phyloP scores from a whole-genome alignment of 1,139 yeast genomes.

The Sugiyamaella japonica region DNA sequence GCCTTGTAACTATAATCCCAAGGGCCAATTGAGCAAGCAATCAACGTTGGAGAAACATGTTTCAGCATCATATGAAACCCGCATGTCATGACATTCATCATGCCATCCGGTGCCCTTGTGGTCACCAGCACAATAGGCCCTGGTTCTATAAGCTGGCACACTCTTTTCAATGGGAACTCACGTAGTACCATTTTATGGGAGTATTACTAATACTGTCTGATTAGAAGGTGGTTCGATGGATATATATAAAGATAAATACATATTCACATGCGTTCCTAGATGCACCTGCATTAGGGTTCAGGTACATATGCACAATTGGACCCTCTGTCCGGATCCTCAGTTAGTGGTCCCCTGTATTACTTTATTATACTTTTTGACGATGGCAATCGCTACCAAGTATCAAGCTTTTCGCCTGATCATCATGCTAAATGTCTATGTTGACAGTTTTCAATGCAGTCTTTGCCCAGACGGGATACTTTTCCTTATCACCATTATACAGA shows the following conservation, averaged over 20 bases:
- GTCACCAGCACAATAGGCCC: slow-evolving; percentile 22
- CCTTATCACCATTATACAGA: slow-evolving; percentile 38
- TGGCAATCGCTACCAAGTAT: not conserved
- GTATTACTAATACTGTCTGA: not conserved
- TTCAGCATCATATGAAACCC: slow-evolving; percentile 26
- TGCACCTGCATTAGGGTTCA: not conserved
- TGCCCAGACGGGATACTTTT: slow-evolving; percentile 46
- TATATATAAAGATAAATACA: too few species aligned
- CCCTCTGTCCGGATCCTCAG: not conserved
- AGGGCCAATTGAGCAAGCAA: slow-evolving; percentile 24
- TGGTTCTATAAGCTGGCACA: slow-evolving; percentile 21
- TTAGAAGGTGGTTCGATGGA: too few species aligned
- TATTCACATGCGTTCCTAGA: too few species aligned
- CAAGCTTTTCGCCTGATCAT: not conserved
- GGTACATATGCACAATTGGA: not conserved
- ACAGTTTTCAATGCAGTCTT: slow-evolving; percentile 42
- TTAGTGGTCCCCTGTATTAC: too few species aligned
- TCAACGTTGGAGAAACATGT: slow-evolving; percentile 23
- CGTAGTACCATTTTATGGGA: slow-evolving; percentile 5
- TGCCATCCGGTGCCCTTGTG: slow-evolving; percentile 15
- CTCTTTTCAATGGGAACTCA: slow-evolving; percentile 19
- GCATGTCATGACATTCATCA: slow-evolving; percentile 24
- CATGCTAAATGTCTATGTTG: slow-evolving; percentile 35
- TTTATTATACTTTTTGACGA: not conserved
- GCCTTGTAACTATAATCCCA: slow-evolving; percentile 23